These are phyloP conservation scores for Dalechampia spathulata DNA, from an alignment of 441 rosid genomes.

Conservation along the genomic window DNA sequence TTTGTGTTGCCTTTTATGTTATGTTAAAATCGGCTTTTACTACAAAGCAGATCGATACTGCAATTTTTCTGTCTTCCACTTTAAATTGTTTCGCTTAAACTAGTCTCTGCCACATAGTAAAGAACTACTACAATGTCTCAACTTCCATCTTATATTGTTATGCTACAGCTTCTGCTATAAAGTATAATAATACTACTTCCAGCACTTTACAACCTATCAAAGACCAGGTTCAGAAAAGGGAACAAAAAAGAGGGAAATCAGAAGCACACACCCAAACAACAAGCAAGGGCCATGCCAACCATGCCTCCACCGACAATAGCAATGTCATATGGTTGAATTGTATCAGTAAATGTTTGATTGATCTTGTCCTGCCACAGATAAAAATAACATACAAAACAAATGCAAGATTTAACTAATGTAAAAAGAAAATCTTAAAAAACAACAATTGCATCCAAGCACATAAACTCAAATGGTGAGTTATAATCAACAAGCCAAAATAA, in stretches of 20 bases:
- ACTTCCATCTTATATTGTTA: too few relatives aligned
- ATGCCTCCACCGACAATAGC: constrained; percentile 96
- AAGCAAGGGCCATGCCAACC: constrained; percentile 97
- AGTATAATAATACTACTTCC: too few relatives aligned
- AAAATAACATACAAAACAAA: constrained; percentile 7
- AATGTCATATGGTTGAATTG: constrained; percentile 54
- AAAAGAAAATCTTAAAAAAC: background rate
- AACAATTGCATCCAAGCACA: background rate
- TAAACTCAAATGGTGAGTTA: background rate
- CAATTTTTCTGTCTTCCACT: too few relatives aligned
- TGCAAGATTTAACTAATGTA: constrained; percentile 4
- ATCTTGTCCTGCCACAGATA: constrained; percentile 29
- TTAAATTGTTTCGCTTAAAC: too few relatives aligned
- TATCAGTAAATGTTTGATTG: constrained; percentile 19
- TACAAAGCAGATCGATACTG: too few relatives aligned
- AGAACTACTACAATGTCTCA: too few relatives aligned
- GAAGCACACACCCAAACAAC: constrained; percentile 60
- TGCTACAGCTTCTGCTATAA: too few relatives aligned
- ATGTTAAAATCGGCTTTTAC: too few relatives aligned
- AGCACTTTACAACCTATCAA: too few relatives aligned
- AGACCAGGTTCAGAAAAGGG: background rate
- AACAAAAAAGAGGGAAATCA: background rate
- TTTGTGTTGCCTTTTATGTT: too few relatives aligned
- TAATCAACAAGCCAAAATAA: background rate
- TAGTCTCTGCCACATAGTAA: too few relatives aligned